phyloP scores from a whole-genome alignment of 108 stramenopile genomes.

The Epithemia pelagica region DNA sequence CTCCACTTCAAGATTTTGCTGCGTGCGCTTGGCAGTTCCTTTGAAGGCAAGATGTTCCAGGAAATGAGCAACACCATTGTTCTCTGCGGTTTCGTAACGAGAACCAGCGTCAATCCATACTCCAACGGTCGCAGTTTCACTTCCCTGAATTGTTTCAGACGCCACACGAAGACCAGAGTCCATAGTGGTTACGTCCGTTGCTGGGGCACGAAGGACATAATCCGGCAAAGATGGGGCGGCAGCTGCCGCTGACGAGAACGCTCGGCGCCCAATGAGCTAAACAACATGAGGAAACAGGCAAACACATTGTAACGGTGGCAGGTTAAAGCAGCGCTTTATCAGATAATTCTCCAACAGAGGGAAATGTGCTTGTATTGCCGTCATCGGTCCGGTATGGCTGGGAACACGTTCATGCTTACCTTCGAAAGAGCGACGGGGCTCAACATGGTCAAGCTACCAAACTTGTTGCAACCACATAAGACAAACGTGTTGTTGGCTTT shows the following conservation, averaged over 20 bases:
- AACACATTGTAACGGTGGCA: no score
- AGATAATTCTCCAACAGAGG: no score
- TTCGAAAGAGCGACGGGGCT: neutral
- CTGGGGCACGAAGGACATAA: slow-evolving; percentile 79
- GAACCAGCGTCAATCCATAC: slow-evolving; percentile 88
- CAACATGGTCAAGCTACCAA: no score
- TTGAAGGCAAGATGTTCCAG: slow-evolving; percentile 99
- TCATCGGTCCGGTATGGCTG: no score
- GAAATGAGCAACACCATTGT: slow-evolving; percentile 99
- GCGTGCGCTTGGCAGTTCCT: slow-evolving; percentile 87
- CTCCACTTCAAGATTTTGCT: slow-evolving; percentile 93
- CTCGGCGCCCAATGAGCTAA: neutral
- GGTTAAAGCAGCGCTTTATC: no score
- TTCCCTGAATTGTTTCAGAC: slow-evolving; percentile 72
- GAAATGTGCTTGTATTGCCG: no score
- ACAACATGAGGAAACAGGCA: neutral
- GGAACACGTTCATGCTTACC: neutral
- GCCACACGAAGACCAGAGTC: slow-evolving; percentile 86
- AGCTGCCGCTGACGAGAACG: slow-evolving; percentile 5
- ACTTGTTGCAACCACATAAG: no score
- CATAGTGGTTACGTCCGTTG: slow-evolving; percentile 81
- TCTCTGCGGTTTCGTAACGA: slow-evolving; percentile 92
- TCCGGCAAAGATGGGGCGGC: slow-evolving; percentile 46
- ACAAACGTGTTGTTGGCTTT: no score
- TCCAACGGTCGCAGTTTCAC: slow-evolving; percentile 80